phyloP scores from a whole-genome alignment of 2,329 filamentous ascomycete genomes.

The Penicillium sp. region DNA sequence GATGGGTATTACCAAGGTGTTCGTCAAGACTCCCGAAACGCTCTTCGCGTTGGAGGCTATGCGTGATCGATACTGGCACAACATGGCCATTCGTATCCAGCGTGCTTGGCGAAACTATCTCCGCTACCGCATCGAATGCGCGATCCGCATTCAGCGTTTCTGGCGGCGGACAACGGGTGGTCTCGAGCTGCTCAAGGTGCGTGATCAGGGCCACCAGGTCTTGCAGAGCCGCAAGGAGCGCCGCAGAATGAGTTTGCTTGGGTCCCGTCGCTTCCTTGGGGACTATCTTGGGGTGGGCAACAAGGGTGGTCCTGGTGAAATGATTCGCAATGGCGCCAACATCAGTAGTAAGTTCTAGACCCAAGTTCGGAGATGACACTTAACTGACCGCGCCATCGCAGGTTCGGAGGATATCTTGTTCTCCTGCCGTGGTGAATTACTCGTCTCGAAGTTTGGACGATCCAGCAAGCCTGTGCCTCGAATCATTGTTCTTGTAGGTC shows the following conservation, averaged over 20 bases:
- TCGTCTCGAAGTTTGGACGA: constrained; percentile 92
- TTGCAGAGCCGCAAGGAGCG: constrained; percentile 84
- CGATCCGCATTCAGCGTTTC: constrained; percentile 87
- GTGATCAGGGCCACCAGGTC: constrained; percentile 79
- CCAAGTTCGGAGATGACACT: background rate
- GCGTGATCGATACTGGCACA: constrained; percentile 97
- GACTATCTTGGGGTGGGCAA: constrained; percentile 91
- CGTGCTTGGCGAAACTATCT: constrained; percentile 95
- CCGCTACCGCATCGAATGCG: constrained; percentile 84
- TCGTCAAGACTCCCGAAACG: constrained; percentile 97
- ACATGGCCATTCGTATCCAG: constrained; percentile 97
- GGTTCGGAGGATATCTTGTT: constrained; percentile 68
- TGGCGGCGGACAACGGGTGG: constrained; percentile 92
- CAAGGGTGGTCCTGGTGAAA: constrained; percentile 68
- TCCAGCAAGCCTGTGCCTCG: constrained; percentile 90
- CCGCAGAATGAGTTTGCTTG: constrained; percentile 81
- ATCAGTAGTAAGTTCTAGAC: constrained; percentile 52
- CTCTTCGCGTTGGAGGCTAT: constrained; percentile 95
- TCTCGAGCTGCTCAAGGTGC: constrained; percentile 78
- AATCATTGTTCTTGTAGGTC: constrained; percentile 62
- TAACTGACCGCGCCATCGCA: constrained; percentile 11
- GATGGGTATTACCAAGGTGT: constrained; percentile 92
- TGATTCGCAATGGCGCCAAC: constrained; percentile 69
- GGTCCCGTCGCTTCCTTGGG: constrained; percentile 85
- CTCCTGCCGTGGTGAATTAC: constrained; percentile 81